A percentile compares a stretch with the other conserved stretches of the same genome.
Evolutionary conservation across 352 stramenopile genomes (phyloP).

Genomic region (Globisporangium okanoganense): DNA sequence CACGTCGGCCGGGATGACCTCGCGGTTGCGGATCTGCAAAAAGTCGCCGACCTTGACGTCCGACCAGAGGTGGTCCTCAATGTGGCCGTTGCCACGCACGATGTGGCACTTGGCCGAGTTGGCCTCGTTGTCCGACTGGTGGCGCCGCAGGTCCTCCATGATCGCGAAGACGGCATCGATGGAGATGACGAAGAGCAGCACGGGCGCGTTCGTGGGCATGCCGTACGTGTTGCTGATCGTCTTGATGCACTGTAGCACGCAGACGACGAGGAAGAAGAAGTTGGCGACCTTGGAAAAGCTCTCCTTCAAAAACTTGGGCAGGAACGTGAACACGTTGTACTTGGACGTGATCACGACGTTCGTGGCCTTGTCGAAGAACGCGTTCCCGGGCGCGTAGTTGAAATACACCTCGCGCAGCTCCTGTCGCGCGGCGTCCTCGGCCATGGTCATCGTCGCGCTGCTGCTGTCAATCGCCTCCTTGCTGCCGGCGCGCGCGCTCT

Average conservation of each 20-base stretch:
- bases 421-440: constrained; percentile 12
- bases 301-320: constrained; percentile 88
- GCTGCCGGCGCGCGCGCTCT: neutral
- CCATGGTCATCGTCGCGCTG: constrained; percentile 9
- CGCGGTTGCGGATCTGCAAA: constrained; percentile 69
- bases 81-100: constrained; percentile 45
- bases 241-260: constrained; percentile 82
- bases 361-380: constrained; percentile 55
- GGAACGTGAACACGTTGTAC: constrained; percentile 85
- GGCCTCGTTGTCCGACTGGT: constrained; percentile 76
- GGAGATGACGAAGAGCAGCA: constrained; percentile 88
- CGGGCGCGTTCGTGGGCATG: constrained; percentile 68
- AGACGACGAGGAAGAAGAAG: constrained; percentile 93
- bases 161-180: constrained; percentile 89
- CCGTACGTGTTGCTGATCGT: constrained; percentile 82
- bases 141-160: constrained; percentile 81
- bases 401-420: constrained; percentile 65
- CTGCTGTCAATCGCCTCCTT: neutral
- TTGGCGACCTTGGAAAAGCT: constrained; percentile 90
- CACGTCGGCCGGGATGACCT: constrained; percentile 83
- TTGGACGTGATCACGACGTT: constrained; percentile 91
- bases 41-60: constrained; percentile 87
- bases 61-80: constrained; percentile 77
- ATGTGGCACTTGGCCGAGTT: constrained; percentile 77
- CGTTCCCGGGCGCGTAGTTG: constrained; percentile 66